Evolutionary conservation across 116 monocot species (phyloP).

Genomic region (Iris pallida): DNA sequence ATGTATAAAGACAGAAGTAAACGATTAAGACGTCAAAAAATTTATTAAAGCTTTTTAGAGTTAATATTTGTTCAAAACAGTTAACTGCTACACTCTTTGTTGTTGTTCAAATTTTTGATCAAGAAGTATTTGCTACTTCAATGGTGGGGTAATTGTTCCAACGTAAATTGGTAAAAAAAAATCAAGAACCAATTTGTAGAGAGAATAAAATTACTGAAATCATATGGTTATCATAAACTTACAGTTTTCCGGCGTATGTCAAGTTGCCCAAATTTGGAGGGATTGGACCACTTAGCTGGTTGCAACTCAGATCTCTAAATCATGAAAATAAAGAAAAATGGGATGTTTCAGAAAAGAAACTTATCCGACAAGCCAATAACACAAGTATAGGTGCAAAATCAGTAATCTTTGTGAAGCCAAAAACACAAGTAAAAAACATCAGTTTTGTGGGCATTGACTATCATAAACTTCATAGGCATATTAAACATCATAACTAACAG

Average conservation of each 20-base stretch:
- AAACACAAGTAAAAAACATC: too few relatives aligned
- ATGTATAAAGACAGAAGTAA: neutral
- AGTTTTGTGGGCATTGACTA: too few relatives aligned
- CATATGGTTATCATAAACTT: constrained; percentile 22
- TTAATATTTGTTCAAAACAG: too few relatives aligned
- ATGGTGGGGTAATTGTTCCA: too few relatives aligned
- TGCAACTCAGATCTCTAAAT: constrained; percentile 83
- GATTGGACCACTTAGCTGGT: constrained; percentile 63
- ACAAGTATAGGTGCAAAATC: neutral
- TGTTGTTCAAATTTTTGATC: too few relatives aligned
- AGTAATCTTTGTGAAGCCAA: neutral
- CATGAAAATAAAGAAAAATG: constrained; percentile 3
- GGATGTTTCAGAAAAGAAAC: neutral
- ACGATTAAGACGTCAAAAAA: too few relatives aligned
- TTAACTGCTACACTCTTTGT: too few relatives aligned
- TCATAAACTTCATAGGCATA: neutral
- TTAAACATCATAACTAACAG: neutral
- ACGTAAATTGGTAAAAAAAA: too few relatives aligned
- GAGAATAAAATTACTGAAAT: neutral
- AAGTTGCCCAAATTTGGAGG: constrained; percentile 93
- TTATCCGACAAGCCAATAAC: neutral
- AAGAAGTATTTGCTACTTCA: too few relatives aligned
- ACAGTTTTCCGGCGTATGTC: constrained; percentile 95
- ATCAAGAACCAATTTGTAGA: too few relatives aligned
- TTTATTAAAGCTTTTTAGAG: too few relatives aligned